Evolutionary conservation across 805 yeast genomes (phyloP).

Genomic region (Kodamaea kakaduensis): DNA sequence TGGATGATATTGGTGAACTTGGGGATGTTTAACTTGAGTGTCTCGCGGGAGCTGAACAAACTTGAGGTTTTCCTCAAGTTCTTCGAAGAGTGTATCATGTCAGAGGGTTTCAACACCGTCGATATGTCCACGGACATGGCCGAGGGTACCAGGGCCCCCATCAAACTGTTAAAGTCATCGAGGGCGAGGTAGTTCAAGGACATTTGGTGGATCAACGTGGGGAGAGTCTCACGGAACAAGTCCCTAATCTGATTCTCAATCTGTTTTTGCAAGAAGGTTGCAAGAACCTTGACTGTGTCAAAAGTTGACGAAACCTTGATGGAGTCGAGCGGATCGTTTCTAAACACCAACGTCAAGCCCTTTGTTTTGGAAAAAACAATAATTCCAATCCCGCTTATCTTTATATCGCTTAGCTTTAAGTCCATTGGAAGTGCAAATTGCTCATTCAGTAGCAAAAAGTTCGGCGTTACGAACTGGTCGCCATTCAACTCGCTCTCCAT

Average conservation of each 20-base stretch:
- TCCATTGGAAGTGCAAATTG: conserved; percentile 77
- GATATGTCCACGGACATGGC: too few relatives aligned
- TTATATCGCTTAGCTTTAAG: conserved; percentile 66
- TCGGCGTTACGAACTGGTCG: conserved; percentile 55
- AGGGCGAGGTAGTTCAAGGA: conserved; percentile 50
- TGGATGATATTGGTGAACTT: conserved; percentile 54
- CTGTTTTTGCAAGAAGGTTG: conserved; percentile 76
- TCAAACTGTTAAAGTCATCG: conserved; percentile 10
- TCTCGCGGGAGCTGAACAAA: conserved; percentile 70
- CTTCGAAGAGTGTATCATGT: conserved; percentile 52
- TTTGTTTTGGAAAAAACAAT: conserved; percentile 77
- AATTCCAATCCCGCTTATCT: conserved; percentile 75
- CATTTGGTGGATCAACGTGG: conserved; percentile 72
- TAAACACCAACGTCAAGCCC: conserved; percentile 81
- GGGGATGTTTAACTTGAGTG: conserved; percentile 68
- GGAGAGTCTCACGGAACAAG: conserved; percentile 78
- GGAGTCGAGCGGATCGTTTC: conserved; percentile 83
- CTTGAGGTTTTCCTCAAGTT: conserved; percentile 31
- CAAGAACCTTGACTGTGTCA: conserved; percentile 78
- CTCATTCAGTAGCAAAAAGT: conserved; percentile 59
- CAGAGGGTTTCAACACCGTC: conserved; percentile 38
- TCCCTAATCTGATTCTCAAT: conserved; percentile 78
- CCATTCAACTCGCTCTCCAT: conserved; percentile 34
- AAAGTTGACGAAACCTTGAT: conserved; percentile 84
- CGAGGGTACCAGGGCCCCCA: too few relatives aligned